Evolutionary conservation across 2,329 filamentous ascomycete species (phyloP).

Genomic region (Fusarium udum): DNA sequence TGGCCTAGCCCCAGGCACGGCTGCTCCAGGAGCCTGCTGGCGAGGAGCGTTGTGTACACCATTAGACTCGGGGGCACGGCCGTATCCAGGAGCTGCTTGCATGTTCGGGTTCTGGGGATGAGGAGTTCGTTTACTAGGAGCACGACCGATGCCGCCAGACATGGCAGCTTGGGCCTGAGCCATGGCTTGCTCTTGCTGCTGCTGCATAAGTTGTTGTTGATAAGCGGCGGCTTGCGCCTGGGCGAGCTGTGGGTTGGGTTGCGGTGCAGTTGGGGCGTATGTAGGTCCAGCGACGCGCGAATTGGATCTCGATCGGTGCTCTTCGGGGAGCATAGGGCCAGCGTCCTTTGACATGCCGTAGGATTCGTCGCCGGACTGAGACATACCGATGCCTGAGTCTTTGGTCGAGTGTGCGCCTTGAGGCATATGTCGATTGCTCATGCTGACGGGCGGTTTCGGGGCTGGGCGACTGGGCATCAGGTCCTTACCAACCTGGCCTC

Average conservation of each 20-base stretch:
- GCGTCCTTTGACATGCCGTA: slow-evolving; percentile 63
- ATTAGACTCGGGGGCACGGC: slow-evolving; percentile 44
- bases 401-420: slow-evolving; percentile 61
- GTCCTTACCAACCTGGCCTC: slow-evolving; percentile 61
- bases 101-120: slow-evolving; percentile 42
- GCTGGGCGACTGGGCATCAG: slow-evolving; percentile 83
- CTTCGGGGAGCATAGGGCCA: slow-evolving; percentile 70
- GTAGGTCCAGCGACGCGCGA: slow-evolving; percentile 68
- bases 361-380: slow-evolving; percentile 66
- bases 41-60: slow-evolving; percentile 48
- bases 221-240: slow-evolving; percentile 59
- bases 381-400: slow-evolving; percentile 71
- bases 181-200: slow-evolving; percentile 89
- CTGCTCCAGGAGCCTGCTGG: slow-evolving; percentile 50
- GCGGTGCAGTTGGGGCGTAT: slow-evolving; percentile 58
- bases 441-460: slow-evolving; percentile 80
- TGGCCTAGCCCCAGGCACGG: slow-evolving; percentile 67
- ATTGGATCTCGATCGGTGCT: slow-evolving; percentile 74
- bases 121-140: slow-evolving; percentile 75
- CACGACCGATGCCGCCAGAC: slow-evolving; percentile 74
- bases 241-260: slow-evolving; percentile 41
- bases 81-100: slow-evolving; percentile 43
- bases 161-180: slow-evolving; percentile 81
- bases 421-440: slow-evolving; percentile 66
- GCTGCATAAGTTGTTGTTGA: slow-evolving; percentile 73